These are phyloP conservation scores for Podospora conica DNA, from an alignment of 495 filamentous ascomycete species.

Conservation along the genomic window DNA sequence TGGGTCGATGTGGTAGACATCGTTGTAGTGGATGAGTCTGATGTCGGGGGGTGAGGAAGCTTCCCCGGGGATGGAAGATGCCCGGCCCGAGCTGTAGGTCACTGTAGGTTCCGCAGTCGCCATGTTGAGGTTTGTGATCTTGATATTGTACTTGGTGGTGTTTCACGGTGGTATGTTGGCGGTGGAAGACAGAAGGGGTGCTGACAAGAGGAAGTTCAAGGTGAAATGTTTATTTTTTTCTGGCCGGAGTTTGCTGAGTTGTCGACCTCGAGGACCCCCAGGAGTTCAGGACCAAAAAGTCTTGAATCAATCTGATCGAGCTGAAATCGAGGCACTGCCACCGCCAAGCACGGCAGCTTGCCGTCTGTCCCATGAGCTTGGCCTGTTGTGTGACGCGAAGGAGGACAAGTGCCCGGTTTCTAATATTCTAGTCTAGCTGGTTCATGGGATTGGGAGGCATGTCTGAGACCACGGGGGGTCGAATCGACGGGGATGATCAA, in stretches of 20 bases:
- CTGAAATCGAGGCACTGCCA: background rate
- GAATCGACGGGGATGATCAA: background rate
- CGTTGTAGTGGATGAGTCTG: slow-evolving; percentile 83
- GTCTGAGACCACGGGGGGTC: background rate
- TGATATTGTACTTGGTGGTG: background rate
- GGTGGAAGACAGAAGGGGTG: background rate
- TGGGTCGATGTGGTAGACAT: slow-evolving; percentile 78
- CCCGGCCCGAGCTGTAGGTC: slow-evolving; percentile 49
- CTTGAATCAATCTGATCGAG: background rate
- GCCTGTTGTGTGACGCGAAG: background rate
- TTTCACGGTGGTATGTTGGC: background rate
- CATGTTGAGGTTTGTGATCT: background rate
- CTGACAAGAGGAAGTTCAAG: background rate
- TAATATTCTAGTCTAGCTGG: background rate
- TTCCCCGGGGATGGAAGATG: background rate
- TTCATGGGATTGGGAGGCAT: background rate
- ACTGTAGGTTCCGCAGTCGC: slow-evolving; percentile 19
- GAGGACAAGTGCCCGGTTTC: background rate
- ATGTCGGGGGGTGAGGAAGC: slow-evolving; percentile 55
- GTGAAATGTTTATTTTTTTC: too few relatives aligned
- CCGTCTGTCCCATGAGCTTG: background rate
- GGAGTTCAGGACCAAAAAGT: background rate
- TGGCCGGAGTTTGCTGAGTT: background rate
- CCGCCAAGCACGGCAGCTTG: background rate
- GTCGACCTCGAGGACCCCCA: background rate